Base-by-base conservation (phyloP, 305 asterid genomes). In the Fraxinus angustifolia region DNA sequence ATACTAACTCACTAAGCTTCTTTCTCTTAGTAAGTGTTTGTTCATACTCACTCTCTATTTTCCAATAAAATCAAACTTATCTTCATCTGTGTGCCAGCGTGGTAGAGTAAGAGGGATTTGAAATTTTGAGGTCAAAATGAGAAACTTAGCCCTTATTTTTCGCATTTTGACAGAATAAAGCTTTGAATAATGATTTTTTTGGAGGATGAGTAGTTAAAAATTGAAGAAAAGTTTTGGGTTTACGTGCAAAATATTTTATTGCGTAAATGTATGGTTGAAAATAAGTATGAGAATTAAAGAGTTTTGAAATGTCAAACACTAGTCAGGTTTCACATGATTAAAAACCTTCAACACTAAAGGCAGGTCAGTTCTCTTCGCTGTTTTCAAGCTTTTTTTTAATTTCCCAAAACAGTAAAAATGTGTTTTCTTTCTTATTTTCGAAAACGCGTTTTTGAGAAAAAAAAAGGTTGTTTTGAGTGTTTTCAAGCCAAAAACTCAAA, bases 121-220 rank as follows among this genome's bases (percentile, higher is more conserved):
- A 62, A 78, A 83, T 31, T 42, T 70, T 1, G 31, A 53, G 83
- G 73, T 76, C 76, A 76, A 33, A 76, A 26, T 28, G 33, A 50
- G 33, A 78, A 74, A 35, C 68, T 62, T 30, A 16, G 17, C 58
- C 58, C 19, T 48, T 23, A 23, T 23, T 23, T 23, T 23, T 23
- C 26, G 0, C 26, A 23, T 48, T 48, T 48, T 48, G 58, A 48
- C 58, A 48, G 14, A 48, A 48, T 48, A 48, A 48, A 48, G 58
- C 14, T 48, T 16, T 48, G 58, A 48, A 48, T 48, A 48, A 48
- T 48, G 19, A 48, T 48, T 48, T 38, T 48, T 48, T 48, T 48
- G 58, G 58, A 48, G 58, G 12, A 48, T 48, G 58, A 12, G 58
- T 14, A 48, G 58, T 16, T 14, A 48, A 48, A 48, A 48, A 14